phyloP scores from a whole-genome alignment of 176 grass and related monocot genomes.

The Avena atlantica region DNA sequence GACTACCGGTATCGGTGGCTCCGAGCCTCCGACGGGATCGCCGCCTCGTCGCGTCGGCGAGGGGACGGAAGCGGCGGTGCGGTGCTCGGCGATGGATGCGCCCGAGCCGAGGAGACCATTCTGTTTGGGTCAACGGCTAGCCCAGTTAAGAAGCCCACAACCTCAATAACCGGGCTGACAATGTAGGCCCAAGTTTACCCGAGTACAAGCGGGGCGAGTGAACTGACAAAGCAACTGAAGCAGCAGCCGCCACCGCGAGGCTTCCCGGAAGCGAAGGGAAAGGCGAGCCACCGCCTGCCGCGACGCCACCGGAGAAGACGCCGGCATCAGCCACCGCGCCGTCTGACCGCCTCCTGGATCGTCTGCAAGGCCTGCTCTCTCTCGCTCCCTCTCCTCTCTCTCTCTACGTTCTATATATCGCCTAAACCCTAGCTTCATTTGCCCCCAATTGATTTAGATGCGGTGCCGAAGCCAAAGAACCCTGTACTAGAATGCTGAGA shows the following conservation, averaged over 20 bases:
- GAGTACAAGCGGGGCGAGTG: background rate
- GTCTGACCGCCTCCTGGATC: background rate
- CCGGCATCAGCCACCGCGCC: background rate
- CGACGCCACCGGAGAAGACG: background rate
- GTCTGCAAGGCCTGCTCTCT: background rate
- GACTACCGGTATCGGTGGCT: background rate
- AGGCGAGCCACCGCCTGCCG: background rate
- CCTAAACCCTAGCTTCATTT: background rate
- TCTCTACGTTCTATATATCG: background rate
- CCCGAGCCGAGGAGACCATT: background rate
- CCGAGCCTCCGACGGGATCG: background rate
- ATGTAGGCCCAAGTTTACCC: background rate
- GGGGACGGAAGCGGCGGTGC: background rate
- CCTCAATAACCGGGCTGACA: fast-evolving
- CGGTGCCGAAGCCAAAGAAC: background rate
- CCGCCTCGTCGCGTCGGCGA: background rate
- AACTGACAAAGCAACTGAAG: background rate
- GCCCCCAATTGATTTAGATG: background rate
- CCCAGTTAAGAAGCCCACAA: background rate
- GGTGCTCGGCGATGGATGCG: background rate
- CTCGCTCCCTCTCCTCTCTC: background rate
- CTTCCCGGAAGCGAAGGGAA: background rate
- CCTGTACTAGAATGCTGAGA: background rate
- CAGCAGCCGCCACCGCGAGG: too few species aligned
- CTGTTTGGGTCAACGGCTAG: background rate